These are phyloP conservation scores for Pythium scleroteichum DNA, from an alignment of 352 stramenopile species.

Conservation along the genomic window DNA sequence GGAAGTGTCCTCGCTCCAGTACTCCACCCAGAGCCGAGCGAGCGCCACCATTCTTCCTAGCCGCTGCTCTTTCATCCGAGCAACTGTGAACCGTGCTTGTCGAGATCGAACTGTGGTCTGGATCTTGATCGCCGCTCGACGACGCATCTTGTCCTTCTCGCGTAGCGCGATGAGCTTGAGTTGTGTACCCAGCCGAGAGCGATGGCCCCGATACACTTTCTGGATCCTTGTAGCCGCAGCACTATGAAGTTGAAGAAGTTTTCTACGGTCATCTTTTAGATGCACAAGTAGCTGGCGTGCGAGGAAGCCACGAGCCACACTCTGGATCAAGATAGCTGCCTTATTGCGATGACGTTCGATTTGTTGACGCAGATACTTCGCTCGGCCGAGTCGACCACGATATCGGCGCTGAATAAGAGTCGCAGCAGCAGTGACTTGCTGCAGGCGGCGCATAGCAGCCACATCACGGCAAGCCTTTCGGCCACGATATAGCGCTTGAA, in stretches of 20 bases:
- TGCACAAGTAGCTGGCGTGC: constrained; percentile 36
- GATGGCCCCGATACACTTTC: constrained; percentile 69
- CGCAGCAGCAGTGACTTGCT: constrained; percentile 43
- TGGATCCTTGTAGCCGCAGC: constrained; percentile 60
- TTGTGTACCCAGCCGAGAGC: constrained; percentile 67
- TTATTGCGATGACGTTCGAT: constrained; percentile 52
- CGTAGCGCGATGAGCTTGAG: constrained; percentile 63
- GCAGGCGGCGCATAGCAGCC: constrained; percentile 20
- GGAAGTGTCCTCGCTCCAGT: constrained; percentile 72
- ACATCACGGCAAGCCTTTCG: constrained; percentile 47
- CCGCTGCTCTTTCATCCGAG: constrained; percentile 33
- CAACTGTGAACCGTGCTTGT: constrained; percentile 47
- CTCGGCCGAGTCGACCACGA: constrained; percentile 62
- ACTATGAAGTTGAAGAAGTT: constrained; percentile 36
- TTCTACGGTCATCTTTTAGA: constrained; percentile 34
- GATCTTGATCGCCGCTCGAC: constrained; percentile 64
- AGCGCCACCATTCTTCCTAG: constrained; percentile 42
- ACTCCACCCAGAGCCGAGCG: constrained; percentile 64
- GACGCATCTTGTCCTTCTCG: constrained; percentile 56
- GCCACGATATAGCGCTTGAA: constrained; percentile 65
- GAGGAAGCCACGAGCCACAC: constrained; percentile 39
- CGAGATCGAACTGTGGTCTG: constrained; percentile 52
- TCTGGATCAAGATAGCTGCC: constrained; percentile 61
- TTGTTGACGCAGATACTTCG: constrained; percentile 54
- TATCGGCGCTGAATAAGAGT: constrained; percentile 70